Base-by-base conservation (phyloP, 208 protist genomes). In the Leishmania tropica region DNA sequence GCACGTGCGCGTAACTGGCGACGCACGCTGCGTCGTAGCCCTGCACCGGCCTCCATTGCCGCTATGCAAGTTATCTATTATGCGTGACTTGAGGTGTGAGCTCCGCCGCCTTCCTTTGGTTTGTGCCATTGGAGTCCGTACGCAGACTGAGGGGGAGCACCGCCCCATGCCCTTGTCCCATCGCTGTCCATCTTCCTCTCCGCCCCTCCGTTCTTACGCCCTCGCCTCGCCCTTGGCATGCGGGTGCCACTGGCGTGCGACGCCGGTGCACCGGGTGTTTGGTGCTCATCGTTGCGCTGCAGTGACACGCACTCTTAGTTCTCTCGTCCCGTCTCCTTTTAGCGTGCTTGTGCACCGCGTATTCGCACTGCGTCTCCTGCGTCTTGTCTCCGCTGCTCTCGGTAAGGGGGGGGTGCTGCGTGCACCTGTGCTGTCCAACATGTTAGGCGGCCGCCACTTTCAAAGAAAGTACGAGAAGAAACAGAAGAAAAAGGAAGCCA, bases 401-500 rank as follows among this genome's bases (percentile, higher is more conserved):
- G 0, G 24, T n/a, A 21, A 78, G 54, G 31, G 31, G 31, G 31
- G n/a, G 58, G 54, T 45, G n/a, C 60, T 6, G 64, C 62, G 48
- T 51, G 67, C 51, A 67, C 4, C 10, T 53, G 35, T 1, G n/a
- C 65, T 64, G 45, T 35, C n/a, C 54, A n/a, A 83, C 21, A 95
- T 95, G 92, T 75, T 95, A 8, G 92, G 92, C 48, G 90, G 85
- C 64, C 75, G 81, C 19, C 92, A 95, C 79, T 95, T 88, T 42
- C 81, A 91, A 81, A 91, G 93, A 77, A 95, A 95, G 78, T 83
- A 86, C 45, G 86, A 91, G 45, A 95, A 94, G 83, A 92, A 93
- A 75, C 87, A 81, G 35, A 80, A 82, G 45, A 93, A 93, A 83
- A 91, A 93, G 83, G 85, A 84, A 72, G 82, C 87, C 19, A 92